Base-by-base conservation (phyloP, 345 rosid species). In the Angophora floribunda region DNA sequence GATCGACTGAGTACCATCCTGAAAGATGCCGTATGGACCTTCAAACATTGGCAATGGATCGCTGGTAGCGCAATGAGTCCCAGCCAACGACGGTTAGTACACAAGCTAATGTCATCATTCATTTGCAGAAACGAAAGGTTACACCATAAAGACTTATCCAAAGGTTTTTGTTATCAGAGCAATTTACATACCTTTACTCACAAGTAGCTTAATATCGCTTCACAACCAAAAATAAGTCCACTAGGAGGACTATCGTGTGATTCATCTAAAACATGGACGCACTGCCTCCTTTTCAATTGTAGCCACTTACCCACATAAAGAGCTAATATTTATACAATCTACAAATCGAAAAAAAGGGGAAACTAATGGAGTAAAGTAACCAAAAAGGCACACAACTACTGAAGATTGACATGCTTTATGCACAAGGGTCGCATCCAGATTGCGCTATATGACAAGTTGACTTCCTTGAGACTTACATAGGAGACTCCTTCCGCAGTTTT, bases 401-500 rank as follows among this genome's bases (percentile, higher is more conserved):
- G 82, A 41, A 41, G 82, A 3, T 75, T 75, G 47, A 41, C 82
- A 75, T 41, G 45, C 82, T 75, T 52, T 87, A 67, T 87, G 22
- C 67, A 87, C 44, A n/a, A 52, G 50, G 41, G 16, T n/a, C 7
- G 44, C 55, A 67, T 45, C 61, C 52, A 87, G 45, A 51, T 49
- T 28, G 88, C 52, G 28, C 36, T n/a, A 47, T 28, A 14, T 67
- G 7, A 44, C 26, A 63, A 28, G 51, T 67, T 9, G n/a, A 26
- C 85, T 65, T 52, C 55, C 47, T 67, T 9, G 24, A 45, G 52
- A 17, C 88, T 65, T 24, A 63, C 87, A 85, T 17, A 12, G n/a
- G 19, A 30, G 59, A 63, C 28, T 87, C 51, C 75, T 44, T 45
- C 91, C 89, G 94, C 45, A 94, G 87, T 86, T 93, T 90, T 85